Evolutionary conservation across 306 rosid genomes (phyloP).

Genomic region (Inga laurina): DNA sequence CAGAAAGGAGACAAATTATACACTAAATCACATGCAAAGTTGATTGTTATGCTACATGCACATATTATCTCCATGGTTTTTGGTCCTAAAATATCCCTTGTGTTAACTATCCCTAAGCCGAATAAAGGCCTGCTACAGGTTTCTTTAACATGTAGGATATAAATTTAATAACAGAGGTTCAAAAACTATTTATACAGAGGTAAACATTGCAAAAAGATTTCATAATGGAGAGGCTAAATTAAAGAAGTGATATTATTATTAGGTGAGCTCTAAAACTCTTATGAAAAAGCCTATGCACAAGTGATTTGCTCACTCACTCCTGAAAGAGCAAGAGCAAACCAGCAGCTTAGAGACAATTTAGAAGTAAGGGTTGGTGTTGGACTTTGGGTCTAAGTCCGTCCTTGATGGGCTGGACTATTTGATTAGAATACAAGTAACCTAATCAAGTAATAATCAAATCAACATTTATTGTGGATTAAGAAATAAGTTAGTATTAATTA

Average conservation of each 20-base stretch:
- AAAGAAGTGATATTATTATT: background rate
- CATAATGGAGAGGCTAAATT: background rate
- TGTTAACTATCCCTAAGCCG: background rate
- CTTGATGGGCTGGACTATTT: no score
- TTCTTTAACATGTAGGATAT: background rate
- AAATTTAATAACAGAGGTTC: background rate
- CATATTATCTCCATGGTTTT: background rate
- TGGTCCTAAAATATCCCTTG: background rate
- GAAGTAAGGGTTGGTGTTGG: no score
- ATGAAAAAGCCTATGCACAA: conserved; percentile 15
- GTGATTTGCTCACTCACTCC: background rate
- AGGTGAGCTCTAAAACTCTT: conserved; percentile 22
- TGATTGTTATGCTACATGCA: background rate
- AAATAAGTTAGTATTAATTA: no score
- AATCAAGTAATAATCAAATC: no score
- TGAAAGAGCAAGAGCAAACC: background rate
- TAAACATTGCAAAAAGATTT: background rate
- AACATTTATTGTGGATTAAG: no score
- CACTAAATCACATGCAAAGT: background rate
- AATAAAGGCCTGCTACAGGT: background rate
- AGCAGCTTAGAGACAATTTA: background rate
- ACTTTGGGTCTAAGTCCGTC: no score
- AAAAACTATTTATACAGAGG: background rate
- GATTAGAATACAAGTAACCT: no score
- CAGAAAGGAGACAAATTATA: background rate